Conservation (phyloP, 768 basidiomycete genomes). For the Lactarius akahatsu region DNA sequence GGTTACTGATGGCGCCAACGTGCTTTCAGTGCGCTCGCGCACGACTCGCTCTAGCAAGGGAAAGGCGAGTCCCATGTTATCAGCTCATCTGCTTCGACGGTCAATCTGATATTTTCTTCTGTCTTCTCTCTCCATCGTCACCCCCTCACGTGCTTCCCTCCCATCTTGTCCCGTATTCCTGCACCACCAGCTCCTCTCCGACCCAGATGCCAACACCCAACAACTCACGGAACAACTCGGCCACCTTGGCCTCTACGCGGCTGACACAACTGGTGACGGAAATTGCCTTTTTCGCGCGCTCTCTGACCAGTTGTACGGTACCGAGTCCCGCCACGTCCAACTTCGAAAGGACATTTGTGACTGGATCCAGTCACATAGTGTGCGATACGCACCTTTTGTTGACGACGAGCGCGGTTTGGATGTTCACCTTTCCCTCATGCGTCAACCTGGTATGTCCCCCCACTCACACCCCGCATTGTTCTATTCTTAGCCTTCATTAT, state of each 20-base stretch:
- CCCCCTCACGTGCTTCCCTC: slow-evolving; percentile 17
- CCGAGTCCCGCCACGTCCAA: slow-evolving; percentile 63
- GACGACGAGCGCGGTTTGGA: slow-evolving; percentile 80
- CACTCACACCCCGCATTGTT: slow-evolving; percentile 15
- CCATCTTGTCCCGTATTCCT: background rate
- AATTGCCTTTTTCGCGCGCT: slow-evolving; percentile 93
- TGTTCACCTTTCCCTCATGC: slow-evolving; percentile 73
- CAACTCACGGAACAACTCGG: slow-evolving; percentile 72
- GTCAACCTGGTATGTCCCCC: slow-evolving; percentile 60
- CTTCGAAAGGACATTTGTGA: slow-evolving; percentile 78
- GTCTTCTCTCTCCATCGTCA: slow-evolving; percentile 6
- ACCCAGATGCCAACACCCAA: slow-evolving; percentile 63
- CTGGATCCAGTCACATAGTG: slow-evolving; percentile 68
- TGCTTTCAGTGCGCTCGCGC: slow-evolving; percentile 50
- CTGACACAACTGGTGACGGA: slow-evolving; percentile 82
- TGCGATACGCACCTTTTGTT: slow-evolving; percentile 82
- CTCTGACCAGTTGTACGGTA: slow-evolving; percentile 83
- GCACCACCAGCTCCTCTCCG: slow-evolving; percentile 42
- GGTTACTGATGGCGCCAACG: slow-evolving; percentile 31
- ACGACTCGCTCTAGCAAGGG: slow-evolving; percentile 58
- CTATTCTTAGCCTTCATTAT: slow-evolving; percentile 25
- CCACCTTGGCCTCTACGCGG: slow-evolving; percentile 81
- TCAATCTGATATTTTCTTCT: slow-evolving; percentile 9
- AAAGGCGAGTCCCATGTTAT: slow-evolving; percentile 43
- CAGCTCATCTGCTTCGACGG: slow-evolving; percentile 3